Evolutionary conservation across 768 basidiomycete genomes (phyloP), one percentile per base, ranked within the genome.

Genomic region (Boletellus ananiceps): DNA sequence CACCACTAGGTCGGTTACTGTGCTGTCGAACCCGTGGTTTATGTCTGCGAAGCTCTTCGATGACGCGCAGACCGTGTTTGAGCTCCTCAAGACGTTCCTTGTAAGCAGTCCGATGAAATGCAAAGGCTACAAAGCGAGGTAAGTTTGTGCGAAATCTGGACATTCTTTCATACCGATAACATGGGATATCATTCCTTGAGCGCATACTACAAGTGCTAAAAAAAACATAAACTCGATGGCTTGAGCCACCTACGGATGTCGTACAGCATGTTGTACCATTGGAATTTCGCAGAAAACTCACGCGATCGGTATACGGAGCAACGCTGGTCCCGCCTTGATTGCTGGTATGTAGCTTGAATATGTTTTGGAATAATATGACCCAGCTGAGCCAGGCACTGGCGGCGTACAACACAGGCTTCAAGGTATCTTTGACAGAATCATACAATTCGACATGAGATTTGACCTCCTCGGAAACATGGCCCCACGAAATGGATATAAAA

Each of bases 101-200:
- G 63, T 81, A 91, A 9, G 88, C 88, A 3, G 79, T 83, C n/a
- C 74, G 79, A 62, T 90, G 87, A 66, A 91, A 91, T 16, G 77
- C 74, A 57, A 86, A 85, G 0, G 88, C 86, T 76, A 40, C 18
- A 36, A 16, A 49, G 52, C n/a, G 31, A 33, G 25, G 19, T 52
- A 4, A 49, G 52, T 18, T n/a, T 8, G 12, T 14, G 40, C 3
- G 8, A 12, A 16, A 15, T 15, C 13, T 8, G 8, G 4, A 13
- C 37, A 36, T 9, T 19, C 27, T 33, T 40, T 3, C 58, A 15
- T 57, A 76, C 75, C 76, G 31, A 89, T 79, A 31, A 78, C 73
- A 58, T 88, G 86, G 1, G 83, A 82, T 16, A 88, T 65, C 76
- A 90, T 83, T 55, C 77, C 73, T 62, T 87, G 85, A 8, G 68